Evolutionary conservation across 1,284 basidiomycete genomes (phyloP), one percentile per base, ranked within the genome.

Genomic region (Irpex lacteus): DNA sequence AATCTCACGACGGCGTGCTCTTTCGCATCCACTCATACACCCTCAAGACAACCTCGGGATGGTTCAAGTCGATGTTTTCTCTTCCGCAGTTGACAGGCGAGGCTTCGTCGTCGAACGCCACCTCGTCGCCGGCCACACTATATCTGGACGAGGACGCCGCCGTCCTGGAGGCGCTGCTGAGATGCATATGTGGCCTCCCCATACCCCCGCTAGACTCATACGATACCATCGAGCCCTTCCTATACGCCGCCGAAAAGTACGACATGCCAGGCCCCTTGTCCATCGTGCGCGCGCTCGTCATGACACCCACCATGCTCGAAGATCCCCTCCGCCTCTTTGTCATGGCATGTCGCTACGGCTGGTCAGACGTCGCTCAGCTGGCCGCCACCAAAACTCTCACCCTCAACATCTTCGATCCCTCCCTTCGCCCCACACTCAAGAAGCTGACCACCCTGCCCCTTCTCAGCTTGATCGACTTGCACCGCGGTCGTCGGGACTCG

Each of bases 221-320:
- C 70, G 85, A 87, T 67, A 67, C 73, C 38, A 73, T 89, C 63
- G 86, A 88, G 62, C 75, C 80, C 3, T 70, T 89, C 19, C 75
- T 89, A 9, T 85, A 80, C 63, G 85, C 85, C 0, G 82, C 86
- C 0, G 87, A 89, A 67, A 88, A 88, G 69, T 89, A 88, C 71
- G 87, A 89, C 57, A 88, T 87, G 82, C 81, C 84, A 0, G 87
- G 86, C 0, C 85, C 87, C 0, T 75, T 79, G 63, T 86, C 85
- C 5, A 80, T 87, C 68, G 72, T 87, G 53, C 84, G 85, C 36
- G 80, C 84, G 26, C 78, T 83, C 8, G 74, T 85, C 57, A 77
- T 82, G 70, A 83, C 81, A 0, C 82, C 81, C 0, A 72, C 80
- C 0, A 77, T 88, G 57, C 72, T 82, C 38, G 73, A 77, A 37